Evolutionary conservation across 2,329 filamentous ascomycete genomes (phyloP).

Genomic region (Mycogone perniciosa): DNA sequence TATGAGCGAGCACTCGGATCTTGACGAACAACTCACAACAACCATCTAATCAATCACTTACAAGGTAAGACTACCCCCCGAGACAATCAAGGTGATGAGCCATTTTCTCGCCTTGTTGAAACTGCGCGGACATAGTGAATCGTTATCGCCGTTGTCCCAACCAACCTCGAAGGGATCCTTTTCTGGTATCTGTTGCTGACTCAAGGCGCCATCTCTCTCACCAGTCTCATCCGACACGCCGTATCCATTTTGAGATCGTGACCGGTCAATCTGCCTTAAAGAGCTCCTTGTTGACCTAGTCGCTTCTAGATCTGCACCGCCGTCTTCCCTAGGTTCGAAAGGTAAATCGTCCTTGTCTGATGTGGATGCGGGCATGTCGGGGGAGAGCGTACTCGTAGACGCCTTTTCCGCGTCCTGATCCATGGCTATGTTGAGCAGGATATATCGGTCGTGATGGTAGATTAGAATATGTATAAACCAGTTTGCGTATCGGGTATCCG

Average conservation of each 20-base stretch:
- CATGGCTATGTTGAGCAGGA: not conserved
- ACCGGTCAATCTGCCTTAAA: not conserved
- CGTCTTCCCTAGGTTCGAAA: not conserved
- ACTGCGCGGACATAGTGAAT: conserved; percentile 68
- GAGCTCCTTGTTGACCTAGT: conserved; percentile 1
- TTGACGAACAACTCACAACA: not conserved
- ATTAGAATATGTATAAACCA: no score
- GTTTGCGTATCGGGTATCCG: no score
- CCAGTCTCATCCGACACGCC: conserved; percentile 30
- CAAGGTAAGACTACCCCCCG: conserved; percentile 72
- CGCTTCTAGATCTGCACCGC: not conserved
- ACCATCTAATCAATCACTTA: conserved; percentile 41
- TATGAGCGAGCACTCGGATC: not conserved
- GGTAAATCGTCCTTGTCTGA: not conserved
- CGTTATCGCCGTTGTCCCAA: conserved; percentile 45
- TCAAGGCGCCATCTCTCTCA: conserved; percentile 11
- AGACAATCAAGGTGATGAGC: conserved; percentile 70
- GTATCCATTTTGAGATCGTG: conserved; percentile 40
- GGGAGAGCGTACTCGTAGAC: not conserved
- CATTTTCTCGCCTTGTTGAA: conserved; percentile 64
- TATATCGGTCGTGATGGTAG: no score
- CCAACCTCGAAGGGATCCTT: conserved; percentile 58
- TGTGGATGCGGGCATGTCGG: not conserved
- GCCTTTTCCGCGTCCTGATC: conserved; percentile 9
- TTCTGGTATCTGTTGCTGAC: conserved; percentile 14